A percentile compares a stretch with the other conserved stretches of the same genome.
Evolutionary conservation across 2,329 filamentous ascomycete species (phyloP).

Genomic region (Fusarium chlamydosporum): DNA sequence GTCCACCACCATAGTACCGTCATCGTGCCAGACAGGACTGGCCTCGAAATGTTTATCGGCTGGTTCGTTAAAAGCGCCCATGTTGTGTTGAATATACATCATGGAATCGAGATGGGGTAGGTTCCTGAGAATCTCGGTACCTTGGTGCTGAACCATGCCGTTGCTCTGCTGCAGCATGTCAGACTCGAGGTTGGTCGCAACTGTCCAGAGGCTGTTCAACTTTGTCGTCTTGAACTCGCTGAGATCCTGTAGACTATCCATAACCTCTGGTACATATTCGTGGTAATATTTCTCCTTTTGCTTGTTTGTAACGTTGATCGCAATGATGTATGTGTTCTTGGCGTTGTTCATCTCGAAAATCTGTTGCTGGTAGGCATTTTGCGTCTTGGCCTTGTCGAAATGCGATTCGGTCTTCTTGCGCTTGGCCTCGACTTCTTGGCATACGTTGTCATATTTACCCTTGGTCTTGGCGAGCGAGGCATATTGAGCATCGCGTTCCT

Average conservation of each 20-base stretch:
- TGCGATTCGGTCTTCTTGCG: conserved; percentile 95
- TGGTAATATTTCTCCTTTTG: conserved; percentile 98
- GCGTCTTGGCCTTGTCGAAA: conserved; percentile 95
- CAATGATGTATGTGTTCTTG: conserved; percentile 98
- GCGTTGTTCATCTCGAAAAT: conserved; percentile 95
- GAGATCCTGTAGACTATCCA: conserved; percentile 94
- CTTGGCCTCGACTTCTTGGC: conserved; percentile 93
- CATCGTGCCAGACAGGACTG: conserved; percentile 97
- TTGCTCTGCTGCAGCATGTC: conserved; percentile 81
- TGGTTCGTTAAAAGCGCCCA: conserved; percentile 85
- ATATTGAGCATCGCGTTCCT: conserved; percentile 88
- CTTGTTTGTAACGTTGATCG: conserved; percentile 97
- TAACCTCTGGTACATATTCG: conserved; percentile 92
- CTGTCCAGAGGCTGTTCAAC: conserved; percentile 87
- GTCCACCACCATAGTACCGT: conserved; percentile 87
- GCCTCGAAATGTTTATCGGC: conserved; percentile 89
- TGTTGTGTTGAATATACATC: conserved; percentile 98
- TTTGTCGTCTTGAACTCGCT: conserved; percentile 89
- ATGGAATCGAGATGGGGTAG: conserved; percentile 91
- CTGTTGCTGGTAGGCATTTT: conserved; percentile 92
- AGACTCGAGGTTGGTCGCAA: conserved; percentile 84
- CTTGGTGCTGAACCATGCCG: conserved; percentile 78
- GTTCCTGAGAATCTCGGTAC: conserved; percentile 88
- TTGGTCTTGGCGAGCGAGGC: conserved; percentile 90
- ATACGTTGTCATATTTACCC: conserved; percentile 90